Evolutionary conservation across 2,329 filamentous ascomycete species (phyloP), one percentile per base, ranked within the genome.

Genomic region (Akanthomyces dipterigenus): DNA sequence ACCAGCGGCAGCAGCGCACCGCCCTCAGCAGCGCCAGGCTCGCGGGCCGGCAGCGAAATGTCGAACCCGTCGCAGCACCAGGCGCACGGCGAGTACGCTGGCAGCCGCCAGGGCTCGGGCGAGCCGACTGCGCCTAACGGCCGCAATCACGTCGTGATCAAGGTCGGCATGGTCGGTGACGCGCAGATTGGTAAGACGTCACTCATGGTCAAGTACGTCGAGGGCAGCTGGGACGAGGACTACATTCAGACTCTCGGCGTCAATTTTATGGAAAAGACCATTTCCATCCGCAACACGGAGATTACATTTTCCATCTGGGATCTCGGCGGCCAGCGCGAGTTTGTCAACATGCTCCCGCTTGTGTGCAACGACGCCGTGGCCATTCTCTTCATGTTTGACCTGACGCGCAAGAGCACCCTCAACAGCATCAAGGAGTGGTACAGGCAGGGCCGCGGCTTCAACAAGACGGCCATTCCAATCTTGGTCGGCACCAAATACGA

Each of bases 391-490:
- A 99, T 99, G 95, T 99, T 99, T 75, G 95, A 99, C 74, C 80
- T 99, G 67, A 99, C 95, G 34, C 85, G 95, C 68, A 99, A 99
- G 82, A 97, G 93, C 77, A 99, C 95, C 0, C 81, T 99, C 67
- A 99, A 99, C 78, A 96, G 91, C 70, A 98, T 99, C 81, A 99
- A 99, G 80, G 95, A 99, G 75, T 99, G 95, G 95, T 99, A 99
- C 73, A 86, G 95, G 60, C 95, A 99, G 77, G 95, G 95, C 53
- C 85, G 95, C 65, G 95, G 95, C 26, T 99, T 99, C 82, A 99
- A 99, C 82, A 99, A 99, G 82, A 99, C 95, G 16, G 95, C 95
- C n/a, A 99, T 99, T 67, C 95, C 95, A 0, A 96, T 99, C 71
- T 77, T 99, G 26, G 91, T 99, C 20, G 95, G 95, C 63, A 99